Base-by-base conservation (phyloP, 2,329 filamentous ascomycete genomes). In the Aspergillus pseudonomiae region DNA sequence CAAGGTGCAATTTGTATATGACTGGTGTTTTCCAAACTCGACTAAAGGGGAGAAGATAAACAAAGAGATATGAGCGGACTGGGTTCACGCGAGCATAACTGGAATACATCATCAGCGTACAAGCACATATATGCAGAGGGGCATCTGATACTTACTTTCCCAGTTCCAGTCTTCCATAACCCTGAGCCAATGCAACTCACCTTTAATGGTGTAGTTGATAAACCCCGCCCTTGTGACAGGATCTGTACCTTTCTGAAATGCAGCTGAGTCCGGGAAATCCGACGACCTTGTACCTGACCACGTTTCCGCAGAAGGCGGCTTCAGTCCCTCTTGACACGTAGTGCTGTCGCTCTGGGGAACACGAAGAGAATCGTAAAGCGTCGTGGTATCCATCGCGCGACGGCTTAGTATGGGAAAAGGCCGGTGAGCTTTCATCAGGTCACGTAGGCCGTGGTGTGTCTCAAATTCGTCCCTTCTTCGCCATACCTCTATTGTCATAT, bases 171-270 rank as follows among this genome's bases (percentile, higher is more conserved):
- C 50, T 34, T 53, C 11, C 50, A 53, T 53, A 5, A 53, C 28
- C n/a, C 30, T 21, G 6, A 53, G 30, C 50, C 50, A 53, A 16
- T 34, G 28, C 1, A 53, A 12, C 30, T 53, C 28, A 36, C 28
- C 26, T 10, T 34, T 32, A 12, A 34, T 28, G 3, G 28, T 53
- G 19, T 53, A 53, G 50, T 53, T 60, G 46, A 60, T 60, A 21
- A 39, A 60, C 4, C 57, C 50, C 7, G 57, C 57, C 19, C 57
- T 41, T 4, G 57, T 59, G 4, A 59, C 36, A 24, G 45, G 48
- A 30, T 59, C 57, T 3, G 34, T 46, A 21, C 57, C 57, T 28
- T 32, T 52, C 24, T 28, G 21, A 32, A 52, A 32, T 28, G 48
- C 48, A 19, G 48, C 48, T 4, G 48, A 52, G 12, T 52, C 48